A percentile compares a stretch with the other conserved stretches of the same genome.
These are phyloP conservation scores for Rhizopus arrhizus DNA, from an alignment of 371 early-diverging fungal genomes.

Conservation along the genomic window DNA sequence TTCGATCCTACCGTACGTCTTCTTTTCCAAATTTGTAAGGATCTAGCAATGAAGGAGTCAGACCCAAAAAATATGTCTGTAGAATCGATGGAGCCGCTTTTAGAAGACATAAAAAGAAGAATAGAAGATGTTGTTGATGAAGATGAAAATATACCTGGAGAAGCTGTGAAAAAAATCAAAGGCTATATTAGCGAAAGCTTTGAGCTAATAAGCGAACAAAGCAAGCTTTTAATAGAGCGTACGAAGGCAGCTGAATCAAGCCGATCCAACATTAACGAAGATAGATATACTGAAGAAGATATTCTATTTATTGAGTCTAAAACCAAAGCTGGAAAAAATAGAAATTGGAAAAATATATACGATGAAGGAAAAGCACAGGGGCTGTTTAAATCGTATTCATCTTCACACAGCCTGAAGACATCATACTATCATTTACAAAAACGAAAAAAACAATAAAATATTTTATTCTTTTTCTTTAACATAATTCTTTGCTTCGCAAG, in stretches of 20 bases:
- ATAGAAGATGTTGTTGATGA: constrained; percentile 17
- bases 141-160: constrained; percentile 13
- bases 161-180: constrained; percentile 12
- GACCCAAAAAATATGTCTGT: constrained; percentile 11
- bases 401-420: constrained; percentile 13
- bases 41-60: constrained; percentile 14
- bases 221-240: not conserved
- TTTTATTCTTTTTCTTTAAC: constrained; percentile 8
- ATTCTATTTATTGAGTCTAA: constrained; percentile 17
- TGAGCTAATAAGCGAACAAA: constrained; percentile 11
- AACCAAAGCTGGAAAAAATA: constrained; percentile 18
- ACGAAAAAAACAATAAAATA: constrained; percentile 17
- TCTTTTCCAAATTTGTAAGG: constrained; percentile 13
- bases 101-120: constrained; percentile 20
- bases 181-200: constrained; percentile 12
- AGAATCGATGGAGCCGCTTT: constrained; percentile 14
- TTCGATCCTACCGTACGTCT: constrained; percentile 11
- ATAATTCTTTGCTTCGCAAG: constrained; percentile 18
- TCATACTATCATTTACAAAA: constrained; percentile 21
- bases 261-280: not conserved
- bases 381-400: constrained; percentile 18
- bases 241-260: constrained; percentile 7
- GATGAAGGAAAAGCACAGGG: constrained; percentile 23
- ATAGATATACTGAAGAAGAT: constrained; percentile 14
- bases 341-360: constrained; percentile 16